Conservation (phyloP, 129 eudicot species). For the Glebionis coronaria region DNA sequence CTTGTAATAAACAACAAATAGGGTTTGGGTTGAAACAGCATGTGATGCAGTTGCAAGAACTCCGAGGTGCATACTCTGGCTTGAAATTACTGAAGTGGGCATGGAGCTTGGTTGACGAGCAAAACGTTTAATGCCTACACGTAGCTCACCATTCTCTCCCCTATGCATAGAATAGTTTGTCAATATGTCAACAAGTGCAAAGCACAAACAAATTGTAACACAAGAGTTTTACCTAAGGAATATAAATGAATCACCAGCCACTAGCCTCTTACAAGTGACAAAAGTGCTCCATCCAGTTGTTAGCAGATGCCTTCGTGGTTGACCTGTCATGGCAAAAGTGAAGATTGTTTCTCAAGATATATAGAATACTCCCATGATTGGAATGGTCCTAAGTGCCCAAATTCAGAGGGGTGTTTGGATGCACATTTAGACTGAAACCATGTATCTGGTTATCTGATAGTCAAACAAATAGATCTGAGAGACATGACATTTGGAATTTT, state of each 20-base stretch:
- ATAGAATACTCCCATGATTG: not conserved
- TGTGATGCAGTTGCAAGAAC: constrained; percentile 97
- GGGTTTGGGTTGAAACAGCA: constrained; percentile 67
- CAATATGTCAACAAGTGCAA: constrained; percentile 1
- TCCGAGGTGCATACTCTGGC: constrained; percentile 97
- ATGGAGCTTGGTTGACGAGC: constrained; percentile 65
- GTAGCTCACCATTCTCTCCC: constrained; percentile 78
- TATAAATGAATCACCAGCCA: constrained; percentile 89
- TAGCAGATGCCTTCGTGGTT: constrained; percentile 91
- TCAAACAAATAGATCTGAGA: not conserved
- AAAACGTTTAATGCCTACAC: constrained; percentile 85
- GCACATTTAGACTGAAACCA: not conserved
- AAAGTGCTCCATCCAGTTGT: constrained; percentile 98
- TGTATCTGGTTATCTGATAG: not conserved
- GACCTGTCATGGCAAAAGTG: constrained; percentile 46
- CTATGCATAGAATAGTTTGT: constrained; percentile 31
- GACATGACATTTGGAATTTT: too few relatives aligned
- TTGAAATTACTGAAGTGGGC: constrained; percentile 92
- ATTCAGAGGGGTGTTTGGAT: not conserved
- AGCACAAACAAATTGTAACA: not conserved
- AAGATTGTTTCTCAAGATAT: constrained; percentile 14
- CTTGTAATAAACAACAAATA: constrained; percentile 84
- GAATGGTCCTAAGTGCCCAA: not conserved
- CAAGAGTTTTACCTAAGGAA: constrained; percentile 66
- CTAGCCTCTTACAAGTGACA: constrained; percentile 84